phyloP scores from a whole-genome alignment of 2,329 filamentous ascomycete genomes.

The Magnaporthiopsis poae region DNA sequence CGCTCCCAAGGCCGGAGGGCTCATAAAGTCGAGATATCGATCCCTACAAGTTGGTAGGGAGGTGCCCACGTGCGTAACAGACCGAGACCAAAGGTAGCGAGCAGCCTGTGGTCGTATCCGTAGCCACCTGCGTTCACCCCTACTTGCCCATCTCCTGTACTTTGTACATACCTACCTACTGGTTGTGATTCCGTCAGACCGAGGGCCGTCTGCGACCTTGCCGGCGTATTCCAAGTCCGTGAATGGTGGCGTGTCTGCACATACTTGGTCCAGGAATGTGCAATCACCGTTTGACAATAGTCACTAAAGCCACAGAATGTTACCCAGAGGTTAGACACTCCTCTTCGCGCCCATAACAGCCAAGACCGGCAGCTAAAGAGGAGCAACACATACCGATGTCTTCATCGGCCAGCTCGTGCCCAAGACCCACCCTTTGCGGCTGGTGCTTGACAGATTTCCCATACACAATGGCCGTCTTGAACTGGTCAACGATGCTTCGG shows the following conservation, averaged over 20 bases:
- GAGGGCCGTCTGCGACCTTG: neutral
- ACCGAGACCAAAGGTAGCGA: neutral
- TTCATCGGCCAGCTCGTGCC: constrained; percentile 87
- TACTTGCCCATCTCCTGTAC: neutral
- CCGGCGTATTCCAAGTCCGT: neutral
- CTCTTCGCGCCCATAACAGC: neutral
- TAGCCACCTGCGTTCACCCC: neutral
- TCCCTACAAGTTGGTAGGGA: neutral
- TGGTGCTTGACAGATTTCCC: constrained; percentile 98
- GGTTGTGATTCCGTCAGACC: neutral
- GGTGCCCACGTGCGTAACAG: neutral
- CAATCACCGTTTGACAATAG: constrained; percentile 59
- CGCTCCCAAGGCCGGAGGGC: neutral
- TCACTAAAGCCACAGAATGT: constrained; percentile 32
- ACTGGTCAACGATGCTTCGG: constrained; percentile 88
- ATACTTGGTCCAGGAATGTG: neutral
- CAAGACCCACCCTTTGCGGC: constrained; percentile 84
- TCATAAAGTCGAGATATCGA: neutral
- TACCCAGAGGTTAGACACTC: neutral
- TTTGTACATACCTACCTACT: neutral
- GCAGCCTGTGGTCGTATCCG: neutral
- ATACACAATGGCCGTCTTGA: constrained; percentile 91
- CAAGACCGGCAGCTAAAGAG: neutral
- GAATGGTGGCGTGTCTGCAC: neutral
- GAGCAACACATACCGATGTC: constrained; percentile 67